Base-by-base conservation (phyloP, 495 filamentous ascomycete species). In the Trichoderma orchidacearum region DNA sequence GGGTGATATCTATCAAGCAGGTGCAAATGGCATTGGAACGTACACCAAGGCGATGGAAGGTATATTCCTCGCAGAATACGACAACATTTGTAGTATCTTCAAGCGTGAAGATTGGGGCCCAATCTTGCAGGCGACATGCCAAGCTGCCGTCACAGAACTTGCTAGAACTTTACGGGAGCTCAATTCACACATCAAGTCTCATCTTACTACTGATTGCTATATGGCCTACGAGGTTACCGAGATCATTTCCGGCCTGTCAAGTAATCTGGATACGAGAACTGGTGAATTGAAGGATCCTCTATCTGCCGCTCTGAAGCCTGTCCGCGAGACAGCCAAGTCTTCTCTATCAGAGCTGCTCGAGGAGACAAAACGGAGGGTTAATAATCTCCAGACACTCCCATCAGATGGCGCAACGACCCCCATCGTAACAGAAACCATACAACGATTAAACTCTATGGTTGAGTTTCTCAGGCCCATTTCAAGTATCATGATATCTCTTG, bases 181-280 rank as follows among this genome's bases (percentile, higher is more conserved):
- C 25, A 95, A 97, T 67, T 76, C 80, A 32, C 90, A 96, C 65
- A 90, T 97, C 66, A 86, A 86, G 65, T 67, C 79, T 30, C 90
- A 96, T 64, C 74, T 96, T 36, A 83, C 81, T 62, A 97, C 90
- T 1, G 93, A 99, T 69, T 96, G 94, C 71, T 99, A 87, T 66
- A 79, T 99, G 25, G 90, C 90, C 3, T 99, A 94, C 66, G 93
- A 99, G 65, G 90, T 97, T 55, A 86, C 95, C 45, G 92, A 95
- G 62, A 88, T 95, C 58, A 86, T 99, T 38, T 87, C 87, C 3
- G 77, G 77, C 31, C 78, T 94, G 58, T 90, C 87, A 12, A 82
- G 85, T 59, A 82, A 85, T 50, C 75, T 99, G 6, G 94, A 94
- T 54, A 71, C 75, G 2, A 83, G 85, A 62, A 93, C 89, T 5